A percentile compares a stretch with the other conserved stretches of the same genome.
Conservation (phyloP, 805 yeast species). For the Saccharomycopsis lassenensis region DNA sequence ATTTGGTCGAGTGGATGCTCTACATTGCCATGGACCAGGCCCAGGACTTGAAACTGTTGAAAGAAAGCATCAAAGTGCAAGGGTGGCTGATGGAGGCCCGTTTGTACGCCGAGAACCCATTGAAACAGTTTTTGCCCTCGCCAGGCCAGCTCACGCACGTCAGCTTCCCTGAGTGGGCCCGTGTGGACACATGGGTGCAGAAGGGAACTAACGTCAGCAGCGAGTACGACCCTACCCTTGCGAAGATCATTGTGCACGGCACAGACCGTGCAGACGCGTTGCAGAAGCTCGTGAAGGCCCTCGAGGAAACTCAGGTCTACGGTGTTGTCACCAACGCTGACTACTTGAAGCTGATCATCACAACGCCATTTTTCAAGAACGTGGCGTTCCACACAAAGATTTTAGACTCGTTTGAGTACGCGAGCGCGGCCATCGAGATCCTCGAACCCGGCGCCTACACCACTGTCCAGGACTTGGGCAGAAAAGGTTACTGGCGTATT, state of each 20-base stretch:
- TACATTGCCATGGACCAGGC: conserved; percentile 82
- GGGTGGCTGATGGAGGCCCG: conserved; percentile 98
- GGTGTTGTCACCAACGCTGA: conserved; percentile 89
- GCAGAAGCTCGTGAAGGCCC: conserved; percentile 61
- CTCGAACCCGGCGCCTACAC: conserved; percentile 89
- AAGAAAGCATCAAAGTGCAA: conserved; percentile 37
- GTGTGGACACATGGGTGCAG: conserved; percentile 90
- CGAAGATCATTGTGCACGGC: conserved; percentile 94
- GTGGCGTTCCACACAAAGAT: conserved; percentile 84
- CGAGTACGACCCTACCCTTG: conserved; percentile 93
- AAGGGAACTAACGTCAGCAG: conserved; percentile 83
- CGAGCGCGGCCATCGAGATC: conserved; percentile 78
- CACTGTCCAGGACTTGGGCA: conserved; percentile 91
- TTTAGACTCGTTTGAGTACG: conserved; percentile 69
- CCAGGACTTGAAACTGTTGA: conserved; percentile 54
- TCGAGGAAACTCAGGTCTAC: conserved; percentile 74
- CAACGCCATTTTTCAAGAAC: conserved; percentile 71
- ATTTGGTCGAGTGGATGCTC: conserved; percentile 95
- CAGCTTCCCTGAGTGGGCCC: conserved; percentile 78
- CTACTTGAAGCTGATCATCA: conserved; percentile 76
- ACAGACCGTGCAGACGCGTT: conserved; percentile 80
- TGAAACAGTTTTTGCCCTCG: conserved; percentile 87
- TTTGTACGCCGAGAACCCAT: conserved; percentile 94
- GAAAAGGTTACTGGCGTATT: conserved; percentile 75
- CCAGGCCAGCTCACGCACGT: conserved; percentile 91